A percentile compares a stretch with the other conserved stretches of the same genome.
Evolutionary conservation across 2,329 filamentous ascomycete genomes (phyloP).

Genomic region (Cladosporium sp.): DNA sequence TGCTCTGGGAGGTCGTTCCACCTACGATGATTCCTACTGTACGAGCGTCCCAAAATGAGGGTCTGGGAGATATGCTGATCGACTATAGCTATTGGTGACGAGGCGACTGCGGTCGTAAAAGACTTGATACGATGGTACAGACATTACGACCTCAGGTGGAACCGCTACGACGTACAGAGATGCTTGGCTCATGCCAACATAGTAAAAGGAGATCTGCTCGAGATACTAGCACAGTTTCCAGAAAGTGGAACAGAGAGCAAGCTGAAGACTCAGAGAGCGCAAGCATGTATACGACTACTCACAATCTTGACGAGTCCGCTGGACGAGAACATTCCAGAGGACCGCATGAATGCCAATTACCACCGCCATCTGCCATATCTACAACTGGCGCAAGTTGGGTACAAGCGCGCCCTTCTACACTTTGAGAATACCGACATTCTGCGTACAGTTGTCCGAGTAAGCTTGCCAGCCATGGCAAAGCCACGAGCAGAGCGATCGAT

Average conservation of each 20-base stretch:
- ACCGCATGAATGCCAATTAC: conserved; percentile 86
- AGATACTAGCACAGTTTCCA: conserved; percentile 80
- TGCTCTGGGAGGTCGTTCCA: conserved; percentile 57
- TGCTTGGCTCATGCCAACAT: conserved; percentile 89
- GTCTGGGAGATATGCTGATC: background rate
- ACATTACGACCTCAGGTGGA: conserved; percentile 70
- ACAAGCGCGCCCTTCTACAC: conserved; percentile 85
- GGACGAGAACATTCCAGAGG: conserved; percentile 60
- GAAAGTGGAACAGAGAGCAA: conserved; percentile 68
- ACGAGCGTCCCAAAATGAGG: background rate
- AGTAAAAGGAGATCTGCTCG: conserved; percentile 82
- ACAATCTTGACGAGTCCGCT: conserved; percentile 93
- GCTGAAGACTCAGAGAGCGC: conserved; percentile 71
- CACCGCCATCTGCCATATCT: conserved; percentile 87
- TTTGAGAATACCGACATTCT: conserved; percentile 74
- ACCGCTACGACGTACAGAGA: conserved; percentile 90
- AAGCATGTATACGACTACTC: conserved; percentile 85
- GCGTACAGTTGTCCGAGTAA: conserved; percentile 73
- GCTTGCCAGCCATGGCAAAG: conserved; percentile 79
- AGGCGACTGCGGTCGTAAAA: conserved; percentile 83
- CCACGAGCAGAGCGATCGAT: conserved; percentile 69
- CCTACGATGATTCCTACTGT: conserved; percentile 53
- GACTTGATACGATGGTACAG: conserved; percentile 95
- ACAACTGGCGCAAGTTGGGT: conserved; percentile 78
- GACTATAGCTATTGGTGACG: conserved; percentile 68